Base-by-base conservation (phyloP, 78 protist species). In the Andalucia godoyi region DNA sequence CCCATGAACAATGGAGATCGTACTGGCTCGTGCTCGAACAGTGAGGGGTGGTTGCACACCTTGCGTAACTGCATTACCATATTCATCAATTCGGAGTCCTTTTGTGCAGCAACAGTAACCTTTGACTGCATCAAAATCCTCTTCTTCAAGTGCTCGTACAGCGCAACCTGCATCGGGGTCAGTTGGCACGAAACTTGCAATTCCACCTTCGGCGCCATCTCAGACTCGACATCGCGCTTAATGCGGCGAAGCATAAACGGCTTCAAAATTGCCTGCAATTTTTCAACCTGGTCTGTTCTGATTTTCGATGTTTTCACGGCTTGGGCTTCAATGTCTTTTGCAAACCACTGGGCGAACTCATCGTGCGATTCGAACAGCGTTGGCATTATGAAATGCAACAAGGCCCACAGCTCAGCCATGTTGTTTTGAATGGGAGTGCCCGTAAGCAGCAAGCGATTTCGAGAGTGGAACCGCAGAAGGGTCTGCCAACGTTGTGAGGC, bases 221-320 rank as follows among this genome's bases (percentile, higher is more conserved):
- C 93, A 55, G 74, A 66, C 72, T 86, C 92, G 2, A 93, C 94
- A 55, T 90, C 94, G 50, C 49, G 58, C 70, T 93, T 93, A 33
- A 86, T 57, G 27, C 98, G 77, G 15, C 98, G 79, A 6, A 93
- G 61, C 93, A 93, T 89, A 51, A 90, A 90, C 23, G 98, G 98
- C 78, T 87, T 78, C 37, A 93, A 76, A 60, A 93, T 86, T 75
- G 78, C 65, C 73, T 89, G 95, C 29, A 93, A 74, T 13, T 93
- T 75, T 8, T 53, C 64, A 7, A 17, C 13, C 34, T 13, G 74
- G n/a, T 45, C 64, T n/a, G n/a, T n/a, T n/a, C n/a, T n/a, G n/a
- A n/a, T n/a, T n/a, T n/a, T n/a, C n/a, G n/a, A n/a, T 18, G 67
- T 38, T 23, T 65, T 43, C 18, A 66, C 85, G 36, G 82, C 77